Conservation (phyloP, 176 grass and related monocot species). For the Oryza meridionalis region DNA sequence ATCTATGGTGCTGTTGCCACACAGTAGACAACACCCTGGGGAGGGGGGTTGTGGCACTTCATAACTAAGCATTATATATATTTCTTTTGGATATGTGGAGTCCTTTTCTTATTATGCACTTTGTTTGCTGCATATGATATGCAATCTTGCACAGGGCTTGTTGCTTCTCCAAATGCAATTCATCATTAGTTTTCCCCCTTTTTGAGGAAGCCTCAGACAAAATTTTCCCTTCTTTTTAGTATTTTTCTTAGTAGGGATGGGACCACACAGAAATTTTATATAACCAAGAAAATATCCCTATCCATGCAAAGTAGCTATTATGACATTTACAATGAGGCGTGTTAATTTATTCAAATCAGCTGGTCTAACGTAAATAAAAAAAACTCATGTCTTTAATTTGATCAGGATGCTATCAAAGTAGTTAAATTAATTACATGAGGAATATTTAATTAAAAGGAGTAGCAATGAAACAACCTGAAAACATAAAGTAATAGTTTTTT, state of each 20-base stretch:
- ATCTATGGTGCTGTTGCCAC: conserved; percentile 41
- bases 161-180: conserved; percentile 54
- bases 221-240: conserved; percentile 42
- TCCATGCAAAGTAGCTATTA: background rate
- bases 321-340: background rate
- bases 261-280: conserved; percentile 16
- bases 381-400: background rate
- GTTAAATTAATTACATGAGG: background rate
- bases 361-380: no score
- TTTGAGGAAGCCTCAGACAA: conserved; percentile 44
- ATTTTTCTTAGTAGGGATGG: background rate
- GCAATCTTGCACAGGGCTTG: conserved; percentile 30
- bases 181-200: conserved; percentile 34
- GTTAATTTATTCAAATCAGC: background rate
- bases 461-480: background rate
- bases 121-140: conserved; percentile 48
- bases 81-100: conserved; percentile 30
- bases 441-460: background rate
- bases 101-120: conserved; percentile 23
- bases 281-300: background rate
- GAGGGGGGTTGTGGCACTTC: conserved; percentile 14
- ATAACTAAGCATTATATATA: conserved; percentile 7
- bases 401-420: background rate
- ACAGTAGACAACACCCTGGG: conserved; percentile 53
- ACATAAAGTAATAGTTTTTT: background rate